Base-by-base conservation (phyloP, 192 early-diverging fungal species). In the Funneliformis geosporum region DNA sequence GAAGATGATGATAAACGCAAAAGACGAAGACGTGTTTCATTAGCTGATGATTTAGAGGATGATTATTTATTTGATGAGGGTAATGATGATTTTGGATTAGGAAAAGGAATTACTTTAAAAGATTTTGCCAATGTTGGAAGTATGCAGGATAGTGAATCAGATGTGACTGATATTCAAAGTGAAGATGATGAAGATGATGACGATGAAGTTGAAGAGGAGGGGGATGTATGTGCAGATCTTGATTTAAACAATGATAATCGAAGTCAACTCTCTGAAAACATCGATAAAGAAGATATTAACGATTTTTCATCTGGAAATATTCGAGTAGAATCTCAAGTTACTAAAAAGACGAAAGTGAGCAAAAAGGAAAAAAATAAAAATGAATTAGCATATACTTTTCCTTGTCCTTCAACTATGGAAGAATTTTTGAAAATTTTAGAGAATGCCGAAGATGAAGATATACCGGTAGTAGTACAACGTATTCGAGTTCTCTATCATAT, bases 401-500 rank as follows among this genome's bases (percentile, higher is more conserved):
- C 87, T 1, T 95, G 94, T 40, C 98, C 98, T 2, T 84, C 84
- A 7, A 88, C 90, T 44, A 91, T 94, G 71, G 84, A 83, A 23
- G 87, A 94, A 50, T 94, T 97, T 75, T 78, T 92, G 43, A 80
- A 83, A 62, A 86, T 97, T 21, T 81, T 96, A 9, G 82, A 90
- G 28, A 86, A 84, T 59, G 89, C 93, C 44, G 84, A 84, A 0
- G 67, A 90, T 0, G 89, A 92, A 44, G 95, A 96, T 71, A 89
- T 94, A 47, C 82, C 90, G 8, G 88, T 88, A 0, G 91, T 98
- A 18, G 82, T 97, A 28, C 86, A 92, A 69, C 94, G 96, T 18
- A 89, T 99, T 80, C 92, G 95, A 43, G 88, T 92, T 11, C 83
- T 96, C 55, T 92, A 96, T 84, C 91, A 96, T 82, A 90, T 92